Base-by-base conservation (phyloP, 768 basidiomycete species). In the Gautieria morchelliformis region DNA sequence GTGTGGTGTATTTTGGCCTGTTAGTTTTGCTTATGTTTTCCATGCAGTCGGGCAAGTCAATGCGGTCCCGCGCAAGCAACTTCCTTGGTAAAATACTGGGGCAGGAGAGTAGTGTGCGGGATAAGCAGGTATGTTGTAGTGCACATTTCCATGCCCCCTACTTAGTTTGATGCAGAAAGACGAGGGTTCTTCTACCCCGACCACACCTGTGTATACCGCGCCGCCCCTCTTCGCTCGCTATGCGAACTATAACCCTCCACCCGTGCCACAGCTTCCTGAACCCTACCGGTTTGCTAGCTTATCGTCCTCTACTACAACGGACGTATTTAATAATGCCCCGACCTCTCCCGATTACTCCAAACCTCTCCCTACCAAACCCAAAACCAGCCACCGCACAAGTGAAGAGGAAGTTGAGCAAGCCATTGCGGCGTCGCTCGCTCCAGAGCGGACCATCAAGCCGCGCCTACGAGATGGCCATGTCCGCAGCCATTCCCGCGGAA, bases 11-110 rank as follows among this genome's bases (percentile, higher is more conserved):
- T 48, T n/a, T 42, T 9, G 37, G 53, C 10, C 53, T 33, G 49
- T 56, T 52, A 44, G 42, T 24, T 41, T 52, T 61, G 37, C 40
- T 50, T 37, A 22, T 41, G n/a, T 35, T 41, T 19, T 52, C 51
- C 15, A 35, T 62, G 41, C 63, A 82, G 81, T 66, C 71, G 30
- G 64, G 72, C 11, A 89, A 79, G 67, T 78, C 80, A 11, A 57
- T 57, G 56, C 56, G 56, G 11, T 10, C 82, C 87, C 6, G 83
- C 91, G 58, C 73, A 87, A 60, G 78, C 82, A 39, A 91, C 88
- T 83, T 92, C 66, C 74, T 86, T 61, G 87, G 87, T 3, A 89
- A 84, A 70, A 85, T 92, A 83, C 70, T 85, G 40, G 87, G 87
- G 4, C 79, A 84, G 63, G 75, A 72, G 49, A 78, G 77, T 33